A percentile compares a stretch with the other conserved stretches of the same genome.
These are phyloP conservation scores for Zymoseptoria pseudotritici DNA, from an alignment of 2,329 filamentous ascomycete species.

Conservation along the genomic window DNA sequence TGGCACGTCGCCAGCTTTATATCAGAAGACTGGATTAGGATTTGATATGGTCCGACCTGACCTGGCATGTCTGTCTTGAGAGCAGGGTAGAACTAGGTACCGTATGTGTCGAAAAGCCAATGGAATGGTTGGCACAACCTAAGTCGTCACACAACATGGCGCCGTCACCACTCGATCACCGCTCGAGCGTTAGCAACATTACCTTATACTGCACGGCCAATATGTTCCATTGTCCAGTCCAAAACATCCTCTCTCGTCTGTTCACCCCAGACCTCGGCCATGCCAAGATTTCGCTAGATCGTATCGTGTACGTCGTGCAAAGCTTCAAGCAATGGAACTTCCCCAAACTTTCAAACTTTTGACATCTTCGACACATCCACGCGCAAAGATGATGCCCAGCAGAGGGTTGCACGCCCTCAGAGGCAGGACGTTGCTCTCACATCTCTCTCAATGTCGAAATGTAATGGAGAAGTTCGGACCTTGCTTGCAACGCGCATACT, in stretches of 20 bases:
- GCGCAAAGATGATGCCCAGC: conserved; percentile 38
- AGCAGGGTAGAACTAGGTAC: not conserved
- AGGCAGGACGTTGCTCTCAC: not conserved
- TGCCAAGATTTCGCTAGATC: not conserved
- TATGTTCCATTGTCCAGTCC: not conserved
- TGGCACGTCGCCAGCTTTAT: not conserved
- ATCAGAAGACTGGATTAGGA: not conserved
- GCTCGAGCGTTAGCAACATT: not conserved
- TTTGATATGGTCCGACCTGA: not conserved
- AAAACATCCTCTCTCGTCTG: not conserved
- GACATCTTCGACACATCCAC: not conserved
- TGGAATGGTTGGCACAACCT: not conserved
- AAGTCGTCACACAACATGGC: not conserved
- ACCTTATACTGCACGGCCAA: not conserved
- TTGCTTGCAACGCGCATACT: not conserved
- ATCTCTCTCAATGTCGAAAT: conserved; percentile 20
- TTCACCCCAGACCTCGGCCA: not conserved
- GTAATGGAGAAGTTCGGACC: conserved; percentile 7
- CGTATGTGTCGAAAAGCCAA: not conserved
- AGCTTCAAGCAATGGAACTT: not conserved
- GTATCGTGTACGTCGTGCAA: not conserved
- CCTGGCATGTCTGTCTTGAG: not conserved
- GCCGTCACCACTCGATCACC: not conserved
- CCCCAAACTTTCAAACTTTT: not conserved
- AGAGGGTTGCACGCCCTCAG: conserved; percentile 31